phyloP scores from a whole-genome alignment of 1,139 yeast genomes.

The Diutina sp. region DNA sequence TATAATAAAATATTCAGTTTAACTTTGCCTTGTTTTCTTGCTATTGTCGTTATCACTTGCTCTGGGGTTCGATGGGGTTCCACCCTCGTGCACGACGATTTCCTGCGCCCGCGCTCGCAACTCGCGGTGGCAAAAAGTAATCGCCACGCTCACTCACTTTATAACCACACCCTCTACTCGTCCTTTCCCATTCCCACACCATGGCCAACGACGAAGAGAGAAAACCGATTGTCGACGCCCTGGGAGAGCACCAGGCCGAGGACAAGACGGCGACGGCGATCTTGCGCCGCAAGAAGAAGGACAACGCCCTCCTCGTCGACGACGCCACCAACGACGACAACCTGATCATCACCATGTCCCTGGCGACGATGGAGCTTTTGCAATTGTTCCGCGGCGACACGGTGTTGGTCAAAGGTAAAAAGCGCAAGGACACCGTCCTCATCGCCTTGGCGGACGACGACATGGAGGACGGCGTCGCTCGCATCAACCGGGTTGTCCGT shows the following conservation, averaged over 20 bases:
- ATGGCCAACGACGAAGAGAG: constrained; percentile 7
- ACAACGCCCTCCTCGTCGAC: constrained; percentile 83
- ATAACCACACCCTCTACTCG: neutral
- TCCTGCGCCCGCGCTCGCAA: neutral
- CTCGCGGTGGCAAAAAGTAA: neutral
- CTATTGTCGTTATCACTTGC: too few species aligned
- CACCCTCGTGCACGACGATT: neutral
- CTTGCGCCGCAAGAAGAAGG: constrained; percentile 95
- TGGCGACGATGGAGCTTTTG: constrained; percentile 88
- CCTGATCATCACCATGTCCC: constrained; percentile 88
- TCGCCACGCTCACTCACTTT: neutral
- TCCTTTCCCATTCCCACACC: neutral
- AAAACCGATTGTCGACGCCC: constrained; percentile 32
- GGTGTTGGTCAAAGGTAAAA: constrained; percentile 93
- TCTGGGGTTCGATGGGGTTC: neutral
- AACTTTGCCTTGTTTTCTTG: too few species aligned
- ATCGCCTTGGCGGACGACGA: constrained; percentile 95
- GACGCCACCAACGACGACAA: constrained; percentile 97
- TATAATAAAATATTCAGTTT: too few species aligned
- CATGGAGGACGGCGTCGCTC: constrained; percentile 88
- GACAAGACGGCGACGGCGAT: constrained; percentile 97
- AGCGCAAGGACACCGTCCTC: constrained; percentile 95
- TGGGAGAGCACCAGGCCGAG: constrained; percentile 36
- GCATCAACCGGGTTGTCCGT: constrained; percentile 92
- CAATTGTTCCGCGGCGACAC: constrained; percentile 98